These are phyloP conservation scores for Brassica carinata DNA, from an alignment of 345 rosid species.

Conservation along the genomic window DNA sequence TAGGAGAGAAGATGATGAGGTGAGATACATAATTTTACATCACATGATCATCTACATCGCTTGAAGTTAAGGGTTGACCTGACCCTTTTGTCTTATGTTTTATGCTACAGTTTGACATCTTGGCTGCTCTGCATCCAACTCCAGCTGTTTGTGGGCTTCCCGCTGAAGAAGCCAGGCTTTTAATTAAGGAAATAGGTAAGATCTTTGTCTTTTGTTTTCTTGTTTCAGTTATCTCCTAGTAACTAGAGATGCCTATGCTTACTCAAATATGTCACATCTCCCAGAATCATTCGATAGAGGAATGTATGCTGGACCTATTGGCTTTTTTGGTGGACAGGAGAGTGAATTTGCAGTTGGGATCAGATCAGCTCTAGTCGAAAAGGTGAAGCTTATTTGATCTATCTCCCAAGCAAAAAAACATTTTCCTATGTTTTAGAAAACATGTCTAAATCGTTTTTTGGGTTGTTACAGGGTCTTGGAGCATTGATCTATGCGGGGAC, in stretches of 20 bases:
- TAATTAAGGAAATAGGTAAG: constrained; percentile 81
- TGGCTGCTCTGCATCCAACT: constrained; percentile 91
- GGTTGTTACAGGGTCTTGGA: constrained; percentile 61
- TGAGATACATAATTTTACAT: constrained; percentile 28
- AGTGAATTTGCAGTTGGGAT: constrained; percentile 98
- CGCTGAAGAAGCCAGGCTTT: constrained; percentile 78
- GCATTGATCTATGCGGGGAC: constrained; percentile 92
- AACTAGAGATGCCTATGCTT: constrained; percentile 13
- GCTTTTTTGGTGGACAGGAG: constrained; percentile 95
- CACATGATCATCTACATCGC: not conserved
- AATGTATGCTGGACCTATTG: constrained; percentile 96
- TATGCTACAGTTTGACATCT: constrained; percentile 58
- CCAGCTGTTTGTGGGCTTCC: constrained; percentile 99
- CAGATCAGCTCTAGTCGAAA: constrained; percentile 84
- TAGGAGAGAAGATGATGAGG: constrained; percentile 88
- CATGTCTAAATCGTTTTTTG: not conserved
- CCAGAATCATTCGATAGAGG: constrained; percentile 90
- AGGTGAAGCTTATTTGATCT: constrained; percentile 47
- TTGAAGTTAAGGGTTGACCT: not conserved
- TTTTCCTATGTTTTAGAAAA: not conserved
- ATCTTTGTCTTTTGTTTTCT: not conserved
- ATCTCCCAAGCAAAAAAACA: not conserved
- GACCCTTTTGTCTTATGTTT: not conserved
- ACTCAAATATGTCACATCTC: not conserved
- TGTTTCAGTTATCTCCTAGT: not conserved